Percentiles rank a stretch among this genome's conserved stretches.
Evolutionary conservation across 2,329 filamentous ascomycete genomes (phyloP).

Genomic region (Pseudogymnoascus sp.): DNA sequence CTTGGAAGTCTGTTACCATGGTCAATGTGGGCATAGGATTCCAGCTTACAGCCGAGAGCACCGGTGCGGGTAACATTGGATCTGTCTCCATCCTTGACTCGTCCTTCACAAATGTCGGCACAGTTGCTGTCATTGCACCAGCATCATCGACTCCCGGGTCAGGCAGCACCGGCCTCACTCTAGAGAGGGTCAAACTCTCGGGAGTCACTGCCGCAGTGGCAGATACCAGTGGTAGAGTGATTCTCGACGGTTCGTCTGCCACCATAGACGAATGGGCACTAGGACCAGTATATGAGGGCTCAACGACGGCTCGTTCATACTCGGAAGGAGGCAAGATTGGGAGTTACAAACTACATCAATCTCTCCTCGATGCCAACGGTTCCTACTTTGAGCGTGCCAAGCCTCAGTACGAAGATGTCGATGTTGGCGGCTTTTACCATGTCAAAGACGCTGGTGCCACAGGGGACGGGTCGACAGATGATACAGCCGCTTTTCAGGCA

Average conservation of each 20-base stretch:
- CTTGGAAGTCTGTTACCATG: conserved; percentile 29
- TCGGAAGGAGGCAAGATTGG: no score
- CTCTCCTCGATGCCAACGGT: conserved; percentile 36
- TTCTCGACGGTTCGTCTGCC: conserved; percentile 56
- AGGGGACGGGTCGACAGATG: conserved; percentile 50
- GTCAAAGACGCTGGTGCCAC: conserved; percentile 37
- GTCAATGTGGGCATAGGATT: conserved; percentile 9
- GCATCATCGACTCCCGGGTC: no score
- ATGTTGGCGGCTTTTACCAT: conserved; percentile 35
- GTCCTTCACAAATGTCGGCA: conserved; percentile 42
- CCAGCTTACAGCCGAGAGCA: conserved; percentile 5
- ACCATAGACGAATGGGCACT: conserved; percentile 68
- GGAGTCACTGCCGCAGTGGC: conserved; percentile 57
- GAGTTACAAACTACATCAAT: conserved; percentile 34
- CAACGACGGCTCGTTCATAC: no score
- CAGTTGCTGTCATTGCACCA: conserved; percentile 52
- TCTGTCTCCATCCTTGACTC: conserved; percentile 50
- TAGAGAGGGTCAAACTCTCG: conserved; percentile 80
- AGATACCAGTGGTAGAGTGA: conserved; percentile 43
- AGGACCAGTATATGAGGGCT: conserved; percentile 61
- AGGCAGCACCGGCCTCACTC: conserved; percentile 69
- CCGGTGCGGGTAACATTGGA: no score
- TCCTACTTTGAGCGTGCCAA: conserved; percentile 43
- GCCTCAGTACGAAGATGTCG: conserved; percentile 41
- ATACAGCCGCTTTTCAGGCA: conserved; percentile 49